Conservation (phyloP, 257 asterid genomes). For the Ilex asprella region DNA sequence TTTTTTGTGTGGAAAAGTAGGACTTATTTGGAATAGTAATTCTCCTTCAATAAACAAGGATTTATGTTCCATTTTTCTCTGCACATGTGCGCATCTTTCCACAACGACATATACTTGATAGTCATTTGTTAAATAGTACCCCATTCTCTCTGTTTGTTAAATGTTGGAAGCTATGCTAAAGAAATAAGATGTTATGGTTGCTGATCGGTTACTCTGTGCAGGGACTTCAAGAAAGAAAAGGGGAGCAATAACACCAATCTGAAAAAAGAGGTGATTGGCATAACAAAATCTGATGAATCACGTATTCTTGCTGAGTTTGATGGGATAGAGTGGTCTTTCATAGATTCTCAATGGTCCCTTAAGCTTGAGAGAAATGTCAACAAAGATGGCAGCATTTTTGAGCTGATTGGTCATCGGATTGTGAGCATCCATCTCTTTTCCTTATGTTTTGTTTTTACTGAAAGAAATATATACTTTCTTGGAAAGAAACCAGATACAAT, state of each 20-base stretch:
- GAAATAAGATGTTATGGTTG: neutral
- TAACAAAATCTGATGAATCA: conserved; percentile 47
- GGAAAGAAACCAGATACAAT: neutral
- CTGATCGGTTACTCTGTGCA: conserved; percentile 10
- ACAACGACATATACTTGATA: neutral
- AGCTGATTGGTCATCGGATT: conserved; percentile 58
- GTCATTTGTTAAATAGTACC: too few species aligned
- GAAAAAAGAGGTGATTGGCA: conserved; percentile 52
- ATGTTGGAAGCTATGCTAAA: neutral
- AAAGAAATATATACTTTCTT: neutral
- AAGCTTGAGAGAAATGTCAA: conserved; percentile 34
- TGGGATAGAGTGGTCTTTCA: conserved; percentile 59
- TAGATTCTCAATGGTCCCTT: conserved; percentile 69
- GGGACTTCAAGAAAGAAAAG: conserved; percentile 50
- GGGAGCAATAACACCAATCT: conserved; percentile 27
- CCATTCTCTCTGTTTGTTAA: neutral
- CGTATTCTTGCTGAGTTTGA: conserved; percentile 50
- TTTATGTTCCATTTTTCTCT: too few species aligned
- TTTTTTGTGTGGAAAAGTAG: too few species aligned
- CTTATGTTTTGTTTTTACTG: neutral
- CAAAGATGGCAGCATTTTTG: conserved; percentile 60
- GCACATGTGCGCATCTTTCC: neutral
- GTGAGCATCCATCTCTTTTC: conserved; percentile 39
- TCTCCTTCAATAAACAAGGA: too few species aligned
- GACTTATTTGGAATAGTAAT: too few species aligned